Evolutionary conservation across 805 yeast species (phyloP).

Genomic region (Spathaspora sp.): DNA sequence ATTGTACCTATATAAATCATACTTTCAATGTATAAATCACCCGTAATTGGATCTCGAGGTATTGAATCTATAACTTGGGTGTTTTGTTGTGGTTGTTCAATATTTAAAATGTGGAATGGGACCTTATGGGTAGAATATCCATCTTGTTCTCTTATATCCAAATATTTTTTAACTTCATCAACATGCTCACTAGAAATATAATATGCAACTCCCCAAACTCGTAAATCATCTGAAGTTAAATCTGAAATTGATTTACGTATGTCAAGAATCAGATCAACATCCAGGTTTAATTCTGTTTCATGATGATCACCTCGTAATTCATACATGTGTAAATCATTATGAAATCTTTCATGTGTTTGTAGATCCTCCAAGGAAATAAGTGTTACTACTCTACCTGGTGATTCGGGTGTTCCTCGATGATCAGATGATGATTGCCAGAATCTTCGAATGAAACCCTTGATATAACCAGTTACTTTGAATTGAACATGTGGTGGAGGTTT

Average conservation of each 20-base stretch:
- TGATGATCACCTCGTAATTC: slow-evolving; percentile 17
- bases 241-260: slow-evolving; percentile 10
- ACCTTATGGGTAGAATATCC: slow-evolving; percentile 76
- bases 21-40: slow-evolving; percentile 47
- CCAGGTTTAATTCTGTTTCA: slow-evolving; percentile 8
- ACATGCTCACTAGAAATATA: slow-evolving; percentile 63
- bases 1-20: slow-evolving; percentile 80
- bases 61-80: slow-evolving; percentile 8
- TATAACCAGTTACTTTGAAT: slow-evolving; percentile 64
- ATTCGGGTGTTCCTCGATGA: slow-evolving; percentile 82
- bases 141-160: slow-evolving; percentile 83
- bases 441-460: slow-evolving; percentile 72
- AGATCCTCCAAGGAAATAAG: slow-evolving; percentile 60
- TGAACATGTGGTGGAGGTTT: slow-evolving; percentile 81
- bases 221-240: slow-evolving; percentile 31
- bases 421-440: slow-evolving; percentile 93
- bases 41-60: slow-evolving; percentile 20
- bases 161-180: slow-evolving; percentile 56
- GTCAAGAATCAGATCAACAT: slow-evolving; percentile 10
- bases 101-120: slow-evolving; percentile 49
- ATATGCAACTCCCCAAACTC: slow-evolving; percentile 81
- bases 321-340: slow-evolving; percentile 38
- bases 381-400: slow-evolving; percentile 90
- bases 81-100: slow-evolving; percentile 1
- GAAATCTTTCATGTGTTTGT: slow-evolving; percentile 34